Percentiles rank a stretch among this genome's conserved stretches.
phyloP scores from a whole-genome alignment of 2,329 filamentous ascomycete genomes.

The Xylaria sp. region DNA sequence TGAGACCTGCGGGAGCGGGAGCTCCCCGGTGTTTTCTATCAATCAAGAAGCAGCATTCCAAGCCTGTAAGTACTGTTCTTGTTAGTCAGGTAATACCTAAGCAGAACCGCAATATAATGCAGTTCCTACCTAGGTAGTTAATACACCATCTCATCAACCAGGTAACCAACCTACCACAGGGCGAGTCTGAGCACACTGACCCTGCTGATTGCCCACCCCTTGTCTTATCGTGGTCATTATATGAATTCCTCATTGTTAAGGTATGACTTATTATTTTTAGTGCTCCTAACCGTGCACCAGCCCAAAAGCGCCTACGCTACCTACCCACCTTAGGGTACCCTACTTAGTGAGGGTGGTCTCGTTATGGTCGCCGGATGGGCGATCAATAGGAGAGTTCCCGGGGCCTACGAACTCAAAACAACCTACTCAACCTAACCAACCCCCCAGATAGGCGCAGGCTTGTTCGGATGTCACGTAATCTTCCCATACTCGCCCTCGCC shows the following conservation, averaged over 20 bases:
- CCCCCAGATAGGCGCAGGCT: constrained; percentile 31
- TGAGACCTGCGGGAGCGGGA: not conserved
- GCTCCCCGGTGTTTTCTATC: not conserved
- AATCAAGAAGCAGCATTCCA: not conserved
- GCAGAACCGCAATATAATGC: not conserved
- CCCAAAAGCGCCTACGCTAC: not conserved
- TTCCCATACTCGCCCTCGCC: constrained; percentile 18
- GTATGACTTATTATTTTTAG: not conserved
- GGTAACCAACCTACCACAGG: not conserved
- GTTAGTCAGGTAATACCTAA: not conserved
- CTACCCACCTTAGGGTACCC: not conserved
- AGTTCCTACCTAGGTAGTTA: not conserved
- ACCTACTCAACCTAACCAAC: constrained; percentile 12
- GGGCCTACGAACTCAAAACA: constrained; percentile 28
- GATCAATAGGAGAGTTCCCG: constrained; percentile 2
- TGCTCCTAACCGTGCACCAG: constrained; percentile 8
- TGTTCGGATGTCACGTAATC: constrained; percentile 36
- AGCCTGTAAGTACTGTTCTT: not conserved
- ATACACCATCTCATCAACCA: too few species aligned
- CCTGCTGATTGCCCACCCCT: not conserved
- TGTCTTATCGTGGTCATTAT: not conserved
- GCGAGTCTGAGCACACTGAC: not conserved
- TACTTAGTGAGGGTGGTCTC: not conserved
- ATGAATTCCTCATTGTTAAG: not conserved
- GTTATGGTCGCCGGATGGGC: constrained; percentile 2